phyloP scores from a whole-genome alignment of 2,329 filamentous ascomycete species.

The Acarospora socialis region DNA sequence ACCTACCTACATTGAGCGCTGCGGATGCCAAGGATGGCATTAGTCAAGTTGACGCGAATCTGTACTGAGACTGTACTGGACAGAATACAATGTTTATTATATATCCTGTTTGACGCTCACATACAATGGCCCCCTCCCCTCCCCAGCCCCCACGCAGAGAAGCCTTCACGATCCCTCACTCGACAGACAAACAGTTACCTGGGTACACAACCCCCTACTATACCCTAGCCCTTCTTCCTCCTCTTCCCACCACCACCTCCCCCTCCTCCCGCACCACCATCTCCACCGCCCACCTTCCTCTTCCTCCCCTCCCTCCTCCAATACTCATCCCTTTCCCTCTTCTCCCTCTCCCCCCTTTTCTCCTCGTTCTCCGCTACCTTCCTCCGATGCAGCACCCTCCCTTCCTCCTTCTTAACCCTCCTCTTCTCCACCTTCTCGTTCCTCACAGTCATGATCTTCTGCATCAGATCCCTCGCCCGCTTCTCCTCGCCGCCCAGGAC shows the following conservation, averaged over 20 bases:
- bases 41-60: no score
- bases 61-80: no score
- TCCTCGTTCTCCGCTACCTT: conserved; percentile 71
- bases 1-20: no score
- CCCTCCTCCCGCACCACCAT: conserved; percentile 35
- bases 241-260: conserved; percentile 36
- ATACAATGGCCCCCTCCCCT: no score
- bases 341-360: conserved; percentile 76
- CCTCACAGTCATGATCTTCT: conserved; percentile 78
- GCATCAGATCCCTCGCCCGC: conserved; percentile 74
- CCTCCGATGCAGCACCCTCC: conserved; percentile 63
- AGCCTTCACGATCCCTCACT: no score
- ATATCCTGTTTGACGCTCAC: no score
- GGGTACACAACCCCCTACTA: no score
- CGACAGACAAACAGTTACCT: no score
- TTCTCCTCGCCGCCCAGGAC: conserved; percentile 74
- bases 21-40: no score
- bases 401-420: conserved; percentile 73
- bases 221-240: conserved; percentile 21
- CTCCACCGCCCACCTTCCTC: conserved; percentile 43
- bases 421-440: conserved; percentile 85
- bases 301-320: conserved; percentile 86
- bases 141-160: no score
- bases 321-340: conserved; percentile 80
- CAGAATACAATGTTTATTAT: no score